Conservation (phyloP, 495 filamentous ascomycete species). For the Physcia stellaris region DNA sequence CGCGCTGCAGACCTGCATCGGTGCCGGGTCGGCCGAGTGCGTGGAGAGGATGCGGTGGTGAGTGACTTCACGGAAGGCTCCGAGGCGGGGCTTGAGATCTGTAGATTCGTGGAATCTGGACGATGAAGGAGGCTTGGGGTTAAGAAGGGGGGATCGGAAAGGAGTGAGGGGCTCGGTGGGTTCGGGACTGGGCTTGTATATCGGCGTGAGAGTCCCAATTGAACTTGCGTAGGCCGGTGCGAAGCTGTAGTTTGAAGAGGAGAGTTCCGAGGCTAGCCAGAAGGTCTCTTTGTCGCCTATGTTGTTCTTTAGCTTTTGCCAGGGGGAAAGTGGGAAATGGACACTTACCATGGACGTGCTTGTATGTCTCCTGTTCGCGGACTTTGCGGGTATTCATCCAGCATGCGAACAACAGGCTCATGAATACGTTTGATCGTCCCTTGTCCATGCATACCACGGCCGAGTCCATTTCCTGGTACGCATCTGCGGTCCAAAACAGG, state of each 20-base stretch:
- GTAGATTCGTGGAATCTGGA: no score
- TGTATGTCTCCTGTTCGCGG: slow-evolving; percentile 16
- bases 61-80: no score
- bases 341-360: slow-evolving; percentile 14
- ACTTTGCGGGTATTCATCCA: slow-evolving; percentile 18
- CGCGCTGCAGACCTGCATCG: slow-evolving; percentile 1
- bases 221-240: slow-evolving; percentile 16
- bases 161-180: no score
- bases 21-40: neutral
- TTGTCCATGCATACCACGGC: slow-evolving; percentile 21
- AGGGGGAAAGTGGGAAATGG: no score
- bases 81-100: neutral
- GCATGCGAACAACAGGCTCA: slow-evolving; percentile 16
- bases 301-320: no score
- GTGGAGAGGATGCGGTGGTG: no score
- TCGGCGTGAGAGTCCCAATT: no score
- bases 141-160: no score
- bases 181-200: no score
- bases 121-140: no score
- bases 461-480: slow-evolving; percentile 17
- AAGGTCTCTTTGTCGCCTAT: slow-evolving; percentile 24
- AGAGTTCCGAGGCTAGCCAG: slow-evolving; percentile 20
- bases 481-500: slow-evolving; percentile 15
- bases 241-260: slow-evolving; percentile 17
- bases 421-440: slow-evolving; percentile 11